Base-by-base conservation (phyloP, 192 early-diverging fungal genomes). In the Coemansia sp. region DNA sequence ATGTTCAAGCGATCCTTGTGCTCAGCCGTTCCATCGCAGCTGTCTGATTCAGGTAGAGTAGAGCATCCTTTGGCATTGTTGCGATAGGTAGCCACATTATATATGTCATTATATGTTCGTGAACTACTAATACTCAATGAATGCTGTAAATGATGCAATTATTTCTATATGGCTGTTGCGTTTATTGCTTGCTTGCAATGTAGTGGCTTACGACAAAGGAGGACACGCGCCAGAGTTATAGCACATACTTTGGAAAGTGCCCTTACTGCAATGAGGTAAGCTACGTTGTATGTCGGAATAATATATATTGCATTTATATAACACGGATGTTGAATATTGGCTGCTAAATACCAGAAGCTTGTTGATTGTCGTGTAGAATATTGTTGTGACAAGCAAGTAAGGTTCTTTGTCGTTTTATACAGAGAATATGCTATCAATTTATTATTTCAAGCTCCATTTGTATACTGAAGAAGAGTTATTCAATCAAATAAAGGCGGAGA, bases 191-290 rank as follows among this genome's bases (percentile, higher is more conserved):
- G 32, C 48, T 15, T 42, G 15, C 22, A 15, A 56, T 63, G 41
- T 75, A 75, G 68, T 82, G 79, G 79, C 68, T 82, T 22, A 65
- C 68, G 13, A 64, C 79, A 18, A 82, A 82, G 37, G 79, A 82
- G 19, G 79, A 82, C 39, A 82, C 79, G 36, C 64, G 79, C 4
- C 79, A 76, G 48, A 82, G 79, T 55, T 82, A 73, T 47, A 51
- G 40, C 43, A 82, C 79, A 26, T 75, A 73, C 32, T 82, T 82
- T 58, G 79, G 79, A 32, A 70, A 71, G 37, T 82, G 79, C 42
- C 79, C 79, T 15, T 82, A 82, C 46, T 82, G 79, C 54, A 70
- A 57, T 43, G 69, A 59, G 39, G 57, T 59, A 59, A 59, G 55
- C 11, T 49, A 49, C n/a, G 16, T 15, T 18, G 8, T 18, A 18